These are phyloP conservation scores for Jimgerdemannia flammicorona DNA, from an alignment of 192 early-diverging fungal species.

Conservation along the genomic window DNA sequence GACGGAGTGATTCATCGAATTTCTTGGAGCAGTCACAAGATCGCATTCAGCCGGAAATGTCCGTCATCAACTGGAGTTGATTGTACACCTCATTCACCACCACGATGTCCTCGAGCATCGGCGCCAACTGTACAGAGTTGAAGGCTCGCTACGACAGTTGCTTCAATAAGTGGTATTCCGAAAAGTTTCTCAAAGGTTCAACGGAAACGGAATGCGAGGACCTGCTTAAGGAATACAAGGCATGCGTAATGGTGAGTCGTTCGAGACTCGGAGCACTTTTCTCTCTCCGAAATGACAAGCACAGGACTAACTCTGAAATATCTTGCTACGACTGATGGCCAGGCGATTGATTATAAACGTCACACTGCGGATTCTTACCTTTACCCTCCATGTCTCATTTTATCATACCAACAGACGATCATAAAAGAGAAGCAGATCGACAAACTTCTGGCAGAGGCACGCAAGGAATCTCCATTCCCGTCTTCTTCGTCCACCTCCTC, in stretches of 20 bases:
- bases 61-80: too few relatives aligned
- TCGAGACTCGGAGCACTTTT: too few relatives aligned
- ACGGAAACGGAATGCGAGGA: conserved; percentile 75
- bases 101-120: conserved; percentile 58
- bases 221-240: conserved; percentile 79
- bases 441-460: conserved; percentile 78
- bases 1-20: too few relatives aligned
- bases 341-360: not conserved
- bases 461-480: conserved; percentile 69
- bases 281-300: too few relatives aligned
- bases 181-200: conserved; percentile 89
- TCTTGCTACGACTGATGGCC: not conserved
- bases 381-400: not conserved
- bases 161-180: conserved; percentile 96
- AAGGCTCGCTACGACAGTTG: conserved; percentile 88
- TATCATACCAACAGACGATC: conserved; percentile 42
- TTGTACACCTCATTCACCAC: too few relatives aligned
- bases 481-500: not conserved
- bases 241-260: conserved; percentile 71
- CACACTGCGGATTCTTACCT: not conserved
- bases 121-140: conserved; percentile 69
- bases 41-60: too few relatives aligned
- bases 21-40: too few relatives aligned
- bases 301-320: not conserved
- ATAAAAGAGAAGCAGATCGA: conserved; percentile 84